Percentiles rank a stretch among this genome's conserved stretches.
Evolutionary conservation across 768 basidiomycete genomes (phyloP).

Genomic region (Omphalotus guepiniiformis): DNA sequence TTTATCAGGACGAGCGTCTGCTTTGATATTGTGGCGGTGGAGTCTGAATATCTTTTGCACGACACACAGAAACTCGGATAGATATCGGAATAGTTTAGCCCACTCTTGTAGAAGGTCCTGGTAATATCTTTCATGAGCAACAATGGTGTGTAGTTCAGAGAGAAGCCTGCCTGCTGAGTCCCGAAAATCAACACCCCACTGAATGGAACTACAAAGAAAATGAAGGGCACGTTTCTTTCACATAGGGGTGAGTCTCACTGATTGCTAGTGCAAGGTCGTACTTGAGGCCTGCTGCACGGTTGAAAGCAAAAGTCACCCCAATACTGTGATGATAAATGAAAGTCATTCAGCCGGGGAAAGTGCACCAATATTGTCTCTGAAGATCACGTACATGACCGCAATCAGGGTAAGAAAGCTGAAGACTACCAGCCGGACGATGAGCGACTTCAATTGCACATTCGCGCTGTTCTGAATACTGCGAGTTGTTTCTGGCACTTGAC

Average conservation of each 20-base stretch:
- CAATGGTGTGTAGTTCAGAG: background rate
- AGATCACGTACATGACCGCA: background rate
- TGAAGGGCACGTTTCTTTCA: too few species aligned
- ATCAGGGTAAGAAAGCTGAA: background rate
- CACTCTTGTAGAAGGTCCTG: slow-evolving; percentile 1
- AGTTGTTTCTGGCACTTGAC: background rate
- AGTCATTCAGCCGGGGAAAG: background rate
- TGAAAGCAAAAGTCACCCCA: background rate
- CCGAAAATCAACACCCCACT: background rate
- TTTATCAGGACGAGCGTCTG: too few species aligned
- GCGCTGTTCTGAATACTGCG: background rate
- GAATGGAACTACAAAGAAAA: background rate
- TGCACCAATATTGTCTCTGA: background rate
- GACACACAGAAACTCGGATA: background rate
- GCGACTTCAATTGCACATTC: background rate
- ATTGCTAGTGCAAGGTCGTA: background rate
- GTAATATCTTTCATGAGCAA: too few species aligned
- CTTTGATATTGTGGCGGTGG: too few species aligned
- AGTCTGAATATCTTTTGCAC: too few species aligned
- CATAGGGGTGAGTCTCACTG: too few species aligned
- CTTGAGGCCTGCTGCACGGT: background rate
- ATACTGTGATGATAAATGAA: background rate
- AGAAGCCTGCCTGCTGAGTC: background rate
- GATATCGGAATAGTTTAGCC: background rate
- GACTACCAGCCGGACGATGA: background rate